Evolutionary conservation across 1,284 basidiomycete species (phyloP).

Genomic region (Apiotrichum siamense): DNA sequence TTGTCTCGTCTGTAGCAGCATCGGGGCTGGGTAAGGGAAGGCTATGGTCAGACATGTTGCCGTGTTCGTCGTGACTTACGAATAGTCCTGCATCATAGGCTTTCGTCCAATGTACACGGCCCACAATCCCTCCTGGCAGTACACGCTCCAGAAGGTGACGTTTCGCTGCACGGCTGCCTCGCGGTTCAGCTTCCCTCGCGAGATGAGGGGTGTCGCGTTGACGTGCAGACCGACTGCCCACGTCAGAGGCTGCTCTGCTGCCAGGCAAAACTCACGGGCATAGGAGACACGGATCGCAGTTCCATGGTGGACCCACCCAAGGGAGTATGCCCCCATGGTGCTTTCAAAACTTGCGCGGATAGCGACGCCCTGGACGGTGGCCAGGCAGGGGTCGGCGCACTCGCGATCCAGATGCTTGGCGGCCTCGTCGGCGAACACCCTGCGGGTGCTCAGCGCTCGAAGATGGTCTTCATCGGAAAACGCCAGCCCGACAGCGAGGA

Average conservation of each 20-base stretch:
- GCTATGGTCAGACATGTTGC: too few species aligned
- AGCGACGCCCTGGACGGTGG: constrained; percentile 56
- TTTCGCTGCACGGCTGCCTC: constrained; percentile 19
- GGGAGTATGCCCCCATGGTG: constrained; percentile 34
- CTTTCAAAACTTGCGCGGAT: constrained; percentile 59
- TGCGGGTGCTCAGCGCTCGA: constrained; percentile 51
- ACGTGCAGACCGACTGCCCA: constrained; percentile 28
- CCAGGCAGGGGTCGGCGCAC: constrained; percentile 56
- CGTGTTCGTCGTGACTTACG: too few species aligned
- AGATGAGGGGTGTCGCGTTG: constrained; percentile 14
- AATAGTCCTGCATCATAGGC: constrained; percentile 21
- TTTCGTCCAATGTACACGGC: constrained; percentile 26
- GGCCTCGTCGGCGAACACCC: constrained; percentile 54
- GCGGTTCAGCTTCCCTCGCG: constrained; percentile 15
- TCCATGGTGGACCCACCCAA: constrained; percentile 27
- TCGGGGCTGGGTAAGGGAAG: constrained; percentile 19
- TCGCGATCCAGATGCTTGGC: constrained; percentile 57
- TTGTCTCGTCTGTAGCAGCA: constrained; percentile 14
- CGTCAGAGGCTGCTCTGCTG: not conserved
- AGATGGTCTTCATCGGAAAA: constrained; percentile 56
- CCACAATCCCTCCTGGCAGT: constrained; percentile 30
- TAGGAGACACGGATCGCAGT: constrained; percentile 18
- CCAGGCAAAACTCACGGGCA: constrained; percentile 23
- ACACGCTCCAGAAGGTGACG: constrained; percentile 26
- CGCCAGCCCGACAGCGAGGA: constrained; percentile 57